Evolutionary conservation across 1,284 basidiomycete species (phyloP), one percentile per base, ranked within the genome.

Genomic region (Malassezia dermatis): DNA sequence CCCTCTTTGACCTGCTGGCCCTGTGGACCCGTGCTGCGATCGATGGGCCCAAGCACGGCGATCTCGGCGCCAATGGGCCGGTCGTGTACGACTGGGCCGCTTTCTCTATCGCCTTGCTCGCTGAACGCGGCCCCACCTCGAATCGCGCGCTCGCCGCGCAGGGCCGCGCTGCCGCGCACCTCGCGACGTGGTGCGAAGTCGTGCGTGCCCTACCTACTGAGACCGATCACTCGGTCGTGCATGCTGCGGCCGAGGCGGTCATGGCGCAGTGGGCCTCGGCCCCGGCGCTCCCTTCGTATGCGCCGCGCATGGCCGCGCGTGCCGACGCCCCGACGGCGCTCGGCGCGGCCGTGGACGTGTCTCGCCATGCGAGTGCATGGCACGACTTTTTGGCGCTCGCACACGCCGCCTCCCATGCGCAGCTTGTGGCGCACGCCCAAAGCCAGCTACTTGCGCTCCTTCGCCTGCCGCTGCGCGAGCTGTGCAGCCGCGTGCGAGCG

Each of bases 21-120:
- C 35, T 32, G 26, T 37, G 58, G 58, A 34, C 60, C 47, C 19
- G 10, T 32, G 17, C 42, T 46, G 45, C 62, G 57, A 34, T 54
- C 47, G 12, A 46, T 41, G 19, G 34, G 45, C 28, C 58, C 47
- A 17, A 41, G 13, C 43, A 60, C 24, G 55, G 55, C 24, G 55
- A 57, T 17, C 48, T 57, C 15, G 55, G 55, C 27, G 49, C 31
- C 17, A 57, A 51, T 37, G 42, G 37, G 39, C 55, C 55, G 1
- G 21, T 28, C 15, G 55, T 57, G 17, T 30, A 46, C 3, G 15
- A n/a, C 12, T 57, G 55, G 55, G 28, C 23, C 2, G 30, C 46
- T n/a, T 39, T 15, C 24, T 24, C 46, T 15, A 12, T 27, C 13
- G 39, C 24, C 19, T 13, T 50, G 27, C 28, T 50, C 1, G 8